These are phyloP conservation scores for Yarrowia alimentaria DNA, from an alignment of 805 yeast species.

Conservation along the genomic window DNA sequence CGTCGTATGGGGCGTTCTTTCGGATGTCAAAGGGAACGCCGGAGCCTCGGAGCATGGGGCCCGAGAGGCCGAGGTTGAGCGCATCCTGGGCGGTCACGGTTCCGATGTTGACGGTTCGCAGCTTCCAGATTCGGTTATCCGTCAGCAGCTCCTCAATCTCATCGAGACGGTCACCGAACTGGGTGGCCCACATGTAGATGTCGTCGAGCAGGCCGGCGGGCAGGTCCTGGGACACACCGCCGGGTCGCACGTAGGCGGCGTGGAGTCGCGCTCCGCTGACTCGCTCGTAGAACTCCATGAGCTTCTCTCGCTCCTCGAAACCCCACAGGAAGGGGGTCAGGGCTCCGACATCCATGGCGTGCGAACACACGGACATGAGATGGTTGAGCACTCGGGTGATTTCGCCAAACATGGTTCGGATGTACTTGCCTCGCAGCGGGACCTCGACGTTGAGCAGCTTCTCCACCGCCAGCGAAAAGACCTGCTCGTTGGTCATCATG, in stretches of 20 bases:
- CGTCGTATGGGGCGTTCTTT: conserved; percentile 86
- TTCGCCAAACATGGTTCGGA: conserved; percentile 82
- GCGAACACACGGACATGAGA: conserved; percentile 80
- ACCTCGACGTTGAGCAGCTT: conserved; percentile 80
- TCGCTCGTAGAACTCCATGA: conserved; percentile 89
- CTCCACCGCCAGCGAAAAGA: conserved; percentile 79
- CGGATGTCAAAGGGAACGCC: conserved; percentile 86
- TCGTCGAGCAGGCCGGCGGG: conserved; percentile 86
- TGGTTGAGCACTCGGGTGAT: conserved; percentile 81
- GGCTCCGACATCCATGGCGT: conserved; percentile 94
- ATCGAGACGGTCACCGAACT: conserved; percentile 88
- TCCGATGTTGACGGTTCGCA: conserved; percentile 79
- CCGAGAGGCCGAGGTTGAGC: conserved; percentile 72
- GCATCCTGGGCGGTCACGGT: conserved; percentile 84
- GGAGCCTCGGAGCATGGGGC: conserved; percentile 88
- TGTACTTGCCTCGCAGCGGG: conserved; percentile 80
- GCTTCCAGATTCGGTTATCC: conserved; percentile 90
- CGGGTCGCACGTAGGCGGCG: conserved; percentile 85
- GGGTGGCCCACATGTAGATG: conserved; percentile 94
- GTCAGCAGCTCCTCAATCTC: conserved; percentile 87
- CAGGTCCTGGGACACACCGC: conserved; percentile 85
- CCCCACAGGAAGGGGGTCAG: conserved; percentile 93
- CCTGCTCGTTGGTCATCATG: conserved; percentile 91
- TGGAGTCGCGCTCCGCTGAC: conserved; percentile 89
- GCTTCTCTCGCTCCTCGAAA: conserved; percentile 87